Evolutionary conservation across 768 basidiomycete genomes (phyloP).

Genomic region (Hericium erinaceus): DNA sequence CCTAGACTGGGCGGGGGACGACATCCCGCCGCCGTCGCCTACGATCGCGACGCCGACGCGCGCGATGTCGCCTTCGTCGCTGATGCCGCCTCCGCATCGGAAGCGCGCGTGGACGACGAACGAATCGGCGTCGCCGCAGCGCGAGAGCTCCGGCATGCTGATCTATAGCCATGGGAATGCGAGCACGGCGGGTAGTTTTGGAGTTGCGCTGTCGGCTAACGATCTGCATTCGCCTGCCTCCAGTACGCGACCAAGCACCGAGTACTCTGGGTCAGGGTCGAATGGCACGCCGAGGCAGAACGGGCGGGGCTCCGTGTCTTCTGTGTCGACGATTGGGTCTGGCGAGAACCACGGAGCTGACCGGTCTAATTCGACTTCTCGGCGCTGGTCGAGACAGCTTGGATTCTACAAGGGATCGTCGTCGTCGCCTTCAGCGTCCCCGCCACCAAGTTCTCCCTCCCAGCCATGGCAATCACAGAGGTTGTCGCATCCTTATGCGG

Average conservation of each 20-base stretch:
- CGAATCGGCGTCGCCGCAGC: constrained; percentile 9
- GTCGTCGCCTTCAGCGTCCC: constrained; percentile 48
- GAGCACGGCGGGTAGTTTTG: constrained; percentile 27
- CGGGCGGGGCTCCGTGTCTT: constrained; percentile 12
- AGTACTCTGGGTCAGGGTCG: constrained; percentile 11
- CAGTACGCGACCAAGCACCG: constrained; percentile 8
- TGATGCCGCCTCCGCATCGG: constrained; percentile 23
- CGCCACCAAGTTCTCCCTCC: constrained; percentile 31
- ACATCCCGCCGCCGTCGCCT: constrained; percentile 10
- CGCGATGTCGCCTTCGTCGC: constrained; percentile 19
- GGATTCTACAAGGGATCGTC: constrained; percentile 39
- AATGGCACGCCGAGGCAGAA: constrained; percentile 6
- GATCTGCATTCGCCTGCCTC: background rate
- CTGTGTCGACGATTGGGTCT: constrained; percentile 12
- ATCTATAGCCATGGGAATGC: constrained; percentile 24
- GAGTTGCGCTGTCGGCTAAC: constrained; percentile 14
- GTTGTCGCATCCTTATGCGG: constrained; percentile 13
- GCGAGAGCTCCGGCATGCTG: constrained; percentile 3
- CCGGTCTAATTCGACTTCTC: constrained; percentile 2
- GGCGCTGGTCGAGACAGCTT: constrained; percentile 25
- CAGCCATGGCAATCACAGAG: constrained; percentile 13
- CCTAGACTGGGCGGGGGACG: constrained; percentile 10
- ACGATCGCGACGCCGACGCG: constrained; percentile 14
- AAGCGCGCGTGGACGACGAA: constrained; percentile 21
- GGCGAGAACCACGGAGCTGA: background rate